phyloP scores from a whole-genome alignment of 768 basidiomycete genomes.

The Leucosporidium scottii region DNA sequence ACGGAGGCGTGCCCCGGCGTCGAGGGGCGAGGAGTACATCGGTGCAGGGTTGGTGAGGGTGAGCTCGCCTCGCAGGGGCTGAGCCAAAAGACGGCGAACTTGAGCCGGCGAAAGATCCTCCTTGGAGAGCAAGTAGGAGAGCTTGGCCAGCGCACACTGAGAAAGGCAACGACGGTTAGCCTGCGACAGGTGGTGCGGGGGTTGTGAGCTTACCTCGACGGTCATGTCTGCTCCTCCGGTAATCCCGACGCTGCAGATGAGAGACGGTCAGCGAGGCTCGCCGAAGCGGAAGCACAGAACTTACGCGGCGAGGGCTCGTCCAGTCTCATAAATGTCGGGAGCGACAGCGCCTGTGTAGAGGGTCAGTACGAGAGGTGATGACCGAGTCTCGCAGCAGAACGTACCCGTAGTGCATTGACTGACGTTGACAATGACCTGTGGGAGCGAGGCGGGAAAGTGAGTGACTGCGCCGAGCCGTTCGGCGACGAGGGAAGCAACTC shows the following conservation, averaged over 20 bases:
- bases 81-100: constrained; percentile 66
- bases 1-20: constrained; percentile 2
- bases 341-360: constrained; percentile 55
- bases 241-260: constrained; percentile 53
- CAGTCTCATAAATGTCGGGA: constrained; percentile 67
- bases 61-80: constrained; percentile 81
- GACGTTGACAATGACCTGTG: constrained; percentile 69
- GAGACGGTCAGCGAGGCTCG: neutral
- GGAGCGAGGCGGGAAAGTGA: neutral
- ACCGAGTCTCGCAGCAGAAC: too few species aligned
- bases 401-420: constrained; percentile 71
- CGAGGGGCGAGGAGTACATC: constrained; percentile 35
- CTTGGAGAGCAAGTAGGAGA: constrained; percentile 83
- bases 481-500: neutral
- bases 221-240: constrained; percentile 89
- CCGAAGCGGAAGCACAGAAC: constrained; percentile 40
- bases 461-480: neutral
- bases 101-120: constrained; percentile 60
- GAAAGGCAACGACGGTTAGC: neutral
- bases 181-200: neutral
- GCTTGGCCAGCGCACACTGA: constrained; percentile 82
- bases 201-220: constrained; percentile 59
- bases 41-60: constrained; percentile 52
- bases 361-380: too few species aligned
- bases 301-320: constrained; percentile 50